phyloP scores from a whole-genome alignment of 169 alveolate genomes.

The Plasmodium knowlesi region DNA sequence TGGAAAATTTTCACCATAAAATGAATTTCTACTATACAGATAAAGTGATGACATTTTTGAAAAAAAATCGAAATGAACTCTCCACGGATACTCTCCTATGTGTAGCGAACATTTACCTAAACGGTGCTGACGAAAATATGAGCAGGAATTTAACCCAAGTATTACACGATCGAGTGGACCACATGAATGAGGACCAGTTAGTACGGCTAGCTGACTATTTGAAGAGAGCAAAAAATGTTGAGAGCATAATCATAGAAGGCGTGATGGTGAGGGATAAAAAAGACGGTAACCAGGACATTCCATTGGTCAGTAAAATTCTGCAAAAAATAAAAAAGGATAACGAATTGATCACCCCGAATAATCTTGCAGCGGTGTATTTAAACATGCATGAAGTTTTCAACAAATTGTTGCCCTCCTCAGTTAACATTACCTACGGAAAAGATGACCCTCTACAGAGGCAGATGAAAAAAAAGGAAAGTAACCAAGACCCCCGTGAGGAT shows the following conservation, averaged over 20 bases:
- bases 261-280: not conserved
- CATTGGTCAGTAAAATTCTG: conserved; percentile 44
- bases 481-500: not conserved
- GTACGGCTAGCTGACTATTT: conserved; percentile 35
- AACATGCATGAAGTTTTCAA: conserved; percentile 15
- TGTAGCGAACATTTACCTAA: conserved; percentile 33
- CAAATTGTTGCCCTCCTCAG: not conserved
- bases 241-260: not conserved
- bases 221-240: conserved; percentile 4
- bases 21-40: conserved; percentile 53
- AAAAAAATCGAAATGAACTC: conserved; percentile 26
- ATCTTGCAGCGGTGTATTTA: conserved; percentile 40
- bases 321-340: conserved; percentile 29
- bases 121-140: conserved; percentile 10
- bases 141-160: not conserved
- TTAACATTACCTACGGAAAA: not conserved
- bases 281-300: not conserved
- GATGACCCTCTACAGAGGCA: not conserved
- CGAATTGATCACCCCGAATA: conserved; percentile 47
- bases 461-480: not conserved
- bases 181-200: conserved; percentile 52
- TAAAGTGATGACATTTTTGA: conserved; percentile 13
- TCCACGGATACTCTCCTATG: conserved; percentile 30
- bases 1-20: conserved; percentile 42
- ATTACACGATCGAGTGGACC: conserved; percentile 19